These are phyloP conservation scores for Exophiala spinifera DNA, from an alignment of 2,329 filamentous ascomycete species.

Conservation along the genomic window DNA sequence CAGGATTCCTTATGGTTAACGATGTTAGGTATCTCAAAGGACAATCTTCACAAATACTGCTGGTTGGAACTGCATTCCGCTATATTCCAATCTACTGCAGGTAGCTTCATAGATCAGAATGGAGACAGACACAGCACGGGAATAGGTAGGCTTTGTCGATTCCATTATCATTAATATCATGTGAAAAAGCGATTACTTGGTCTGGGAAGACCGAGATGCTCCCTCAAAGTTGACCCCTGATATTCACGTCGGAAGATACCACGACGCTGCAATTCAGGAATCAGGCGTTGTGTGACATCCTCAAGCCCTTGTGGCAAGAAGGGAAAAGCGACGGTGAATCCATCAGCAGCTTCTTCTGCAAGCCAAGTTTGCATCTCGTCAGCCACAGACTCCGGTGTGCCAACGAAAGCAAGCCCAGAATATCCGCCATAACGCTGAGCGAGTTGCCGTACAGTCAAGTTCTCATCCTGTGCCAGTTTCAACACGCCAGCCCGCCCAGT, in stretches of 20 bases:
- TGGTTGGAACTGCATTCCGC: no score
- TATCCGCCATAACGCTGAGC: conserved; percentile 52
- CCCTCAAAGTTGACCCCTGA: conserved; percentile 51
- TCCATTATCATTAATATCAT: background rate
- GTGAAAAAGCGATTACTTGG: conserved; percentile 43
- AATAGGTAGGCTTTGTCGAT: no score
- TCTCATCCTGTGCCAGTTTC: conserved; percentile 45
- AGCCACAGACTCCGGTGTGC: conserved; percentile 48
- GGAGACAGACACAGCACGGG: no score
- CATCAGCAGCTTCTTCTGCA: conserved; percentile 48
- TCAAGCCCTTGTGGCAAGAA: conserved; percentile 52
- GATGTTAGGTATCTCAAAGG: no score
- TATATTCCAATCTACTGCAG: no score
- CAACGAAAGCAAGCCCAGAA: conserved; percentile 51
- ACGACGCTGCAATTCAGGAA: conserved; percentile 52
- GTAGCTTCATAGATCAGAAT: no score
- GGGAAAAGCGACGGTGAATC: conserved; percentile 52
- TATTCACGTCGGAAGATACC: conserved; percentile 54
- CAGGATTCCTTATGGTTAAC: no score
- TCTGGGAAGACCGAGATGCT: conserved; percentile 53
- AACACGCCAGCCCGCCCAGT: conserved; percentile 46
- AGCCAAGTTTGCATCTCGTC: conserved; percentile 52
- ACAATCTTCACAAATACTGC: no score
- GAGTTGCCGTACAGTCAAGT: conserved; percentile 51
- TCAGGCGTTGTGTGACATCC: conserved; percentile 46